A percentile compares a stretch with the other conserved stretches of the same genome.
Evolutionary conservation across 768 basidiomycete genomes (phyloP).

Genomic region (Macrocybe gigantea): DNA sequence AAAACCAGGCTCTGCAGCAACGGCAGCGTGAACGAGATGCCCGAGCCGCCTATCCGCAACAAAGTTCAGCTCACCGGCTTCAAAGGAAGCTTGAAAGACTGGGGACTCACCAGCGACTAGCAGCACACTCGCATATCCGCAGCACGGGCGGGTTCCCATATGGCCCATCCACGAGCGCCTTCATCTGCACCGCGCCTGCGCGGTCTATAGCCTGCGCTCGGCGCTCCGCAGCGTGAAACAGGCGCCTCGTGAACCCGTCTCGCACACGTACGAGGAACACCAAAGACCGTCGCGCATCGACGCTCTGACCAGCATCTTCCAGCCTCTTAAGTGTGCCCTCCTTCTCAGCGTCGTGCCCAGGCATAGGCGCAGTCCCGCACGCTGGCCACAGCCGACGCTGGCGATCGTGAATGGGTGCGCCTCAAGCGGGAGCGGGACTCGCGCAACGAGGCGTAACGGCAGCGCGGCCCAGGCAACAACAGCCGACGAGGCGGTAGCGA

Average conservation of each 20-base stretch:
- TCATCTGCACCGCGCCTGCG: no score
- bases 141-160: constrained; percentile 42
- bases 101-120: constrained; percentile 35
- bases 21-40: constrained; percentile 41
- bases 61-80: not conserved
- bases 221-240: constrained; percentile 15
- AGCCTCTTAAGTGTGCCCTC: no score
- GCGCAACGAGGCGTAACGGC: no score
- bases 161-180: constrained; percentile 47
- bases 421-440: constrained; percentile 18
- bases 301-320: not conserved
- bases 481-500: constrained; percentile 19
- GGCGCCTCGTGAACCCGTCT: constrained; percentile 52
- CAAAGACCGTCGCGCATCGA: constrained; percentile 30
- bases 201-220: no score
- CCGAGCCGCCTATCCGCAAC: constrained; percentile 33
- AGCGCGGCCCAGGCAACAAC: constrained; percentile 4
- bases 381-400: no score
- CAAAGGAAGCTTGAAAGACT: not conserved
- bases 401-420: constrained; percentile 58
- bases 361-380: no score
- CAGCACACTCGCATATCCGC: constrained; percentile 36
- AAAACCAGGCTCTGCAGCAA: constrained; percentile 22
- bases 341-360: no score
- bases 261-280: constrained; percentile 55